A percentile compares a stretch with the other conserved stretches of the same genome.
These are phyloP conservation scores for Mycena sp. DNA, from an alignment of 1,284 basidiomycete species.

Conservation along the genomic window DNA sequence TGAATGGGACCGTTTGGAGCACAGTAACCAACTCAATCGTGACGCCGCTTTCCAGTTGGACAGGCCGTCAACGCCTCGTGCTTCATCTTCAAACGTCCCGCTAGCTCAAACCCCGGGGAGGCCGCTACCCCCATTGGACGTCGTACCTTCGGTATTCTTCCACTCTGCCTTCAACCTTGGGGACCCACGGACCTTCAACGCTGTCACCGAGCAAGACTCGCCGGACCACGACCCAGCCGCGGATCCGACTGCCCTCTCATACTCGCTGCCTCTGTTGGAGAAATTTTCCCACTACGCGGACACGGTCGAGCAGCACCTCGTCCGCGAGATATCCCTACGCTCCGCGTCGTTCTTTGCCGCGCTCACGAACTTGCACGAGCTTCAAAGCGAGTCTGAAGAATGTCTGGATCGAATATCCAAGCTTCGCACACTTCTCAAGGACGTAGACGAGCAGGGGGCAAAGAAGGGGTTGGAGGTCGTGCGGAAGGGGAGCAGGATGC, in stretches of 20 bases:
- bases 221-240: slow-evolving; percentile 44
- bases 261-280: slow-evolving; percentile 85
- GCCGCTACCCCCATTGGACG: slow-evolving; percentile 74
- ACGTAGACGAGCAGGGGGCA: slow-evolving; percentile 83
- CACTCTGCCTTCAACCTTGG: slow-evolving; percentile 84
- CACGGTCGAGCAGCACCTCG: slow-evolving; percentile 93
- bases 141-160: slow-evolving; percentile 88
- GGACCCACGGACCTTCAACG: slow-evolving; percentile 84
- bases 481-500: slow-evolving; percentile 68
- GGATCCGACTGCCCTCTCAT: slow-evolving; percentile 68
- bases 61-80: slow-evolving; percentile 40
- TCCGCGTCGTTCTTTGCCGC: slow-evolving; percentile 97
- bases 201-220: slow-evolving; percentile 74
- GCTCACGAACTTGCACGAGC: slow-evolving; percentile 91
- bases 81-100: slow-evolving; percentile 36
- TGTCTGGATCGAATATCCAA: slow-evolving; percentile 83
- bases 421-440: slow-evolving; percentile 76
- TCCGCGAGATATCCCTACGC: slow-evolving; percentile 91
- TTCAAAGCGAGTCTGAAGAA: slow-evolving; percentile 88
- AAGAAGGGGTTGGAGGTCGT: slow-evolving; percentile 82
- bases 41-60: slow-evolving; percentile 57
- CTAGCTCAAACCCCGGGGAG: slow-evolving; percentile 25
- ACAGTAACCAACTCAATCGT: slow-evolving; percentile 56
- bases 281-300: slow-evolving; percentile 94
- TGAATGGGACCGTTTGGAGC: slow-evolving; percentile 81